Base-by-base conservation (phyloP, 331 rosid genomes). In the Rosa hybrid region DNA sequence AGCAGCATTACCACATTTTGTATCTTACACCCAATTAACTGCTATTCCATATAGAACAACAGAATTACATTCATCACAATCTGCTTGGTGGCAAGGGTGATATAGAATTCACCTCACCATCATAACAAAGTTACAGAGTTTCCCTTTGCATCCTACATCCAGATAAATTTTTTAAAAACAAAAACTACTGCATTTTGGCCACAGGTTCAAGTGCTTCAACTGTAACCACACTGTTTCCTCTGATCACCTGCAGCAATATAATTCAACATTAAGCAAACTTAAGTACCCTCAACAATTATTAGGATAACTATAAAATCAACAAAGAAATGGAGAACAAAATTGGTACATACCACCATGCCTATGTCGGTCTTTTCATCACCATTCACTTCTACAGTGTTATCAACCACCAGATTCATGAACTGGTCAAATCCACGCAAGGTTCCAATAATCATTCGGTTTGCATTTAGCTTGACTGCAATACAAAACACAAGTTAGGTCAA, bases 201-300 rank as follows among this genome's bases (percentile, higher is more conserved):
- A 96, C 99, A 0, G 99, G 99, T 81, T 96, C 99, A 49, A 96
- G 99, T 7, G 99, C 99, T 82, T 96, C 98, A 78, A 96, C 99
- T 3, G 99, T 96, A 80, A 96, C 99, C 77, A 96, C 98, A 70
- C 99, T 93, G 39, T 96, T 96, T 83, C 99, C 99, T 78, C 99
- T 79, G 69, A 96, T 89, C 51, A 96, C 99, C 98, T 96, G 96
- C 83, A 87, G 74, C 48, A 83, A 83, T 17, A 71, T 57, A 44
- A 45, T 20, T 74, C 50, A 77, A 11, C 12, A 78, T 39, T 25
- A 78, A 73, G 21, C 13, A 74, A 63, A 77, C n/a, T 25, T 69
- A 11, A 21, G 34, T 54, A 42, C 17, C 49, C 46, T 20, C 1
- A 38, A 16, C 48, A 16, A 59, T n/a, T 8, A 46, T 48, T 45